Conservation (phyloP, 257 asterid species). For the Fraxinus cuspidata region DNA sequence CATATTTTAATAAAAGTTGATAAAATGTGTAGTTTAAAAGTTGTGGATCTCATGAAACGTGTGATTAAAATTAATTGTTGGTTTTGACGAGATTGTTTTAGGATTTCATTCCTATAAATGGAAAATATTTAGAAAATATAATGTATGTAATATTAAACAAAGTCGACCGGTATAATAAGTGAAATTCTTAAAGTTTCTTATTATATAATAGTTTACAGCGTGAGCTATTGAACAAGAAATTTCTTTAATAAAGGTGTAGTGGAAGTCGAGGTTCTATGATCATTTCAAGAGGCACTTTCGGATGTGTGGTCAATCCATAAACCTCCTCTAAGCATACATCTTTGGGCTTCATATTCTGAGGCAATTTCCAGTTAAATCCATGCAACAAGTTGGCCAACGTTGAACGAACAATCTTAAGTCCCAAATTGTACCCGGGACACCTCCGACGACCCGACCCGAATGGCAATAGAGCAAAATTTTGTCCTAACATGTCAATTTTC, state of each 20-base stretch:
- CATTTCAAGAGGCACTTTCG: constrained; percentile 28
- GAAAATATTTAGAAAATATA: too few species aligned
- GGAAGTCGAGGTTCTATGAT: constrained; percentile 32
- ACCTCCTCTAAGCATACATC: constrained; percentile 34
- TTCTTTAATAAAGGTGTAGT: constrained; percentile 20
- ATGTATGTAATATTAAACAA: too few species aligned
- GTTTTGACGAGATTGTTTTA: too few species aligned
- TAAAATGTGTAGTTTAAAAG: too few species aligned
- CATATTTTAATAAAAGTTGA: too few species aligned
- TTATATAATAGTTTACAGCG: too few species aligned
- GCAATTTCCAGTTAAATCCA: constrained; percentile 32
- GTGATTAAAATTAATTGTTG: too few species aligned
- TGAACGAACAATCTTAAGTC: constrained; percentile 7
- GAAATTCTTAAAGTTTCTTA: too few species aligned
- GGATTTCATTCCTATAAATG: too few species aligned
- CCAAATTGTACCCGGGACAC: constrained; percentile 17
- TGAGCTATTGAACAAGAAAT: not conserved
- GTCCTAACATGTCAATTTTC: constrained; percentile 8
- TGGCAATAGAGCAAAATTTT: constrained; percentile 8
- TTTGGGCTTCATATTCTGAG: constrained; percentile 27
- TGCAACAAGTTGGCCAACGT: constrained; percentile 26
- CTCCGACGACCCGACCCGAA: constrained; percentile 12
- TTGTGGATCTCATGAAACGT: too few species aligned
- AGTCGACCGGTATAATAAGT: too few species aligned
- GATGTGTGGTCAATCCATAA: constrained; percentile 29